These are phyloP conservation scores for Verticillium longisporum DNA, from an alignment of 2,329 filamentous ascomycete genomes.

Conservation along the genomic window DNA sequence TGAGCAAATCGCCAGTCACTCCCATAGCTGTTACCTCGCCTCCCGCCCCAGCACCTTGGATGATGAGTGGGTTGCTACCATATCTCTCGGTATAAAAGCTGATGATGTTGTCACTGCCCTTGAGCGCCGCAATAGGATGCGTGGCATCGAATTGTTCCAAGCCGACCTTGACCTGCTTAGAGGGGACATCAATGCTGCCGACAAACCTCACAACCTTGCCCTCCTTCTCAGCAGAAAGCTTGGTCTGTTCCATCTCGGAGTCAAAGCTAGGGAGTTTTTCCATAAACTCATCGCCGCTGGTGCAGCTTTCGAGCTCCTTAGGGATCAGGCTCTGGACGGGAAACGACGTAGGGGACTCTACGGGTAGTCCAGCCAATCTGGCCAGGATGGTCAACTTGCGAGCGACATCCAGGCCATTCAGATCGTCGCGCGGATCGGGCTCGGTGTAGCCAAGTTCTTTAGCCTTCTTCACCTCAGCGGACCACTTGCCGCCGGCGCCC, in stretches of 20 bases:
- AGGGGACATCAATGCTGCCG: constrained; percentile 82
- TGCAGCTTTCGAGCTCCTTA: constrained; percentile 69
- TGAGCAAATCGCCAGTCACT: constrained; percentile 87
- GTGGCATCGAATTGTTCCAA: constrained; percentile 82
- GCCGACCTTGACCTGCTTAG: constrained; percentile 81
- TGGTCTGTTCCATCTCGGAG: constrained; percentile 80
- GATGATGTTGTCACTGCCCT: constrained; percentile 98
- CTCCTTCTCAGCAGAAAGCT: constrained; percentile 74
- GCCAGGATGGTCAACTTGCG: constrained; percentile 93
- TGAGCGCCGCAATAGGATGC: constrained; percentile 87
- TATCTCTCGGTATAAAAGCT: constrained; percentile 98
- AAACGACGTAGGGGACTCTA: constrained; percentile 81
- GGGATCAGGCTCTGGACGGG: constrained; percentile 93
- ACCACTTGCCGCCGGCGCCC: constrained; percentile 75
- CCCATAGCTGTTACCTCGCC: constrained; percentile 98
- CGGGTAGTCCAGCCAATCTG: constrained; percentile 71
- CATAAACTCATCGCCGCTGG: constrained; percentile 81
- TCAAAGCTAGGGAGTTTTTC: constrained; percentile 75
- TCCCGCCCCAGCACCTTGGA: constrained; percentile 91
- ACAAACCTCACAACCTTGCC: constrained; percentile 94
- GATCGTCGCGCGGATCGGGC: constrained; percentile 77
- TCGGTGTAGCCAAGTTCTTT: constrained; percentile 92
- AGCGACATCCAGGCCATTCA: constrained; percentile 88
- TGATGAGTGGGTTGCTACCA: constrained; percentile 80
- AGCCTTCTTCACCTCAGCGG: constrained; percentile 83